Evolutionary conservation across 1,284 basidiomycete species (phyloP).

Genomic region (Ceratobasidium sp.): DNA sequence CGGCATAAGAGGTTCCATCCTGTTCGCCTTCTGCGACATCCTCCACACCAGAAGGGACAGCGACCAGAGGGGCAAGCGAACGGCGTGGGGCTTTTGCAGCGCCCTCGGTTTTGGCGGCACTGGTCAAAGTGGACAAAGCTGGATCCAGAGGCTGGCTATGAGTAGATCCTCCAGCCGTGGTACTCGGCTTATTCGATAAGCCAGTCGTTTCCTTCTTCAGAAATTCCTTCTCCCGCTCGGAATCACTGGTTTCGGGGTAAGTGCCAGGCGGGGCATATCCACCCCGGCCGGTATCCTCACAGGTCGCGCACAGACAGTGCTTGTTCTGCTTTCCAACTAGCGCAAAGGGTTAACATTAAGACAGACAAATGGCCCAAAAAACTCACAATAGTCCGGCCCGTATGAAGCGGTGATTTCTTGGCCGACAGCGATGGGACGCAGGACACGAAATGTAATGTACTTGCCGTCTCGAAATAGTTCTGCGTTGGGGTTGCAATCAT

Average conservation of each 20-base stretch:
- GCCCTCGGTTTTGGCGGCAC: constrained; percentile 1
- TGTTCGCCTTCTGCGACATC: constrained; percentile 33
- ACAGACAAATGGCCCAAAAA: background rate
- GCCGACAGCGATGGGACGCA: constrained; percentile 80
- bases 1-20: constrained; percentile 24
- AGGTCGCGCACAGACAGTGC: constrained; percentile 90
- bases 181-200: constrained; percentile 7
- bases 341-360: constrained; percentile 25
- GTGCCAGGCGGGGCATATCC: constrained; percentile 72
- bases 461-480: constrained; percentile 87
- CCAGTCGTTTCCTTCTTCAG: constrained; percentile 10
- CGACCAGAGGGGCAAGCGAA: constrained; percentile 26
- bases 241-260: constrained; percentile 50
- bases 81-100: constrained; percentile 4
- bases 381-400: constrained; percentile 84
- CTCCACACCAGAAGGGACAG: constrained; percentile 31
- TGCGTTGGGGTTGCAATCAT: constrained; percentile 91
- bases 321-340: constrained; percentile 86
- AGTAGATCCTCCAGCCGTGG: background rate
- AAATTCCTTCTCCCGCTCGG: constrained; percentile 40
- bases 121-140: constrained; percentile 10
- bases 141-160: background rate
- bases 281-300: constrained; percentile 78
- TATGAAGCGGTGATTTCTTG: constrained; percentile 90
- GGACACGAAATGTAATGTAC: constrained; percentile 88